Evolutionary conservation across 148 eudicot genomes (phyloP), one percentile per base, ranked within the genome.

Genomic region (Nyssa sinensis): DNA sequence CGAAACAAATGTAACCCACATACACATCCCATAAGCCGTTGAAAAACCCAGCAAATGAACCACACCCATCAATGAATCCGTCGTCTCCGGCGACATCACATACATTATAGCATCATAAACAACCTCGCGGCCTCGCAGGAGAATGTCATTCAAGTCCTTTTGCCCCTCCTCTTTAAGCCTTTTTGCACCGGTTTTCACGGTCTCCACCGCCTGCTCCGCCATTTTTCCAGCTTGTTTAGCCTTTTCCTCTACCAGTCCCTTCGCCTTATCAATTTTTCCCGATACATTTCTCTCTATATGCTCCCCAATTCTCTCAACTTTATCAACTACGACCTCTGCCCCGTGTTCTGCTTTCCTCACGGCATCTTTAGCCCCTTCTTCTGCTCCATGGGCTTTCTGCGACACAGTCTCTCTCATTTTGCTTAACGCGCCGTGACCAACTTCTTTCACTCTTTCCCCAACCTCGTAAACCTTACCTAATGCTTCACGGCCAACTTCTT

Each of bases 1-100:
- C 71, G 93, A 92, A 28, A 84, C 74, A 61, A 92, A 92, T 1
- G 97, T 95, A 31, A 95, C 90, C 98, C 98, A 95, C 47, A 90
- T 59, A 14, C 85, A 83, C 67, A 86, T 79, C 67, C 98, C 98
- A 68, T 86, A 95, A 0, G 94, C 90, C 3, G 79, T 80, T 6
- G 92, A 74, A 3, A 89, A 73, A 29, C 96, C 98, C 24, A 95
- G 13, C 75, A 92, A 67, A 37, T 92, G 86, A 21, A 82, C 62
- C 61, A 83, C 70, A 0, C 83, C 72, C 77, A 73, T 21, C 28
- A 74, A 4, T 17, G 81, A 65, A 34, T 59, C 73, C 75, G 84
- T n/a, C 6, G 78, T 67, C 59, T 69, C 75, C 9, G 33, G 64
- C 23, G 82, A 75, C n/a, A 81, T 5, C 4, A 82, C 11, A 27